Conservation (phyloP, 1,139 yeast genomes). For the Petasospora fabianii region DNA sequence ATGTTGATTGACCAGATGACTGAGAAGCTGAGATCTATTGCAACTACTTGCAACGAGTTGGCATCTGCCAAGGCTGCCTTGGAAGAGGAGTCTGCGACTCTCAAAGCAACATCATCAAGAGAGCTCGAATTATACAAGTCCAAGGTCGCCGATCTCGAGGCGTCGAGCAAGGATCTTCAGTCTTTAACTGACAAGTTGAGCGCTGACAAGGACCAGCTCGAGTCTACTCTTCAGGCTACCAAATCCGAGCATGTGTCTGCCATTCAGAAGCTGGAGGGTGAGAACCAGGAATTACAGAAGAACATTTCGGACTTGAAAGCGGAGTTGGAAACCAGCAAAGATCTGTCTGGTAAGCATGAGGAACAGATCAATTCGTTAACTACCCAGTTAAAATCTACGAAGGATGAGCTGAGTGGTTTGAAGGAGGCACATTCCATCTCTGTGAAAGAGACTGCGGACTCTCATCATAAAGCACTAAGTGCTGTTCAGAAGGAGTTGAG, state of each 20-base stretch:
- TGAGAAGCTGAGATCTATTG: slow-evolving; percentile 34
- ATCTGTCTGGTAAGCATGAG: slow-evolving; percentile 9
- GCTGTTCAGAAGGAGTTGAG: slow-evolving; percentile 4
- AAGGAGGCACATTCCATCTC: slow-evolving; percentile 7
- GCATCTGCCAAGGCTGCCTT: slow-evolving; percentile 25
- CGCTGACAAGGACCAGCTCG: slow-evolving; percentile 10
- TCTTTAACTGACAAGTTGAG: slow-evolving; percentile 8
- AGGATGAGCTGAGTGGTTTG: slow-evolving; percentile 5
- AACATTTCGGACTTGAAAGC: slow-evolving; percentile 5
- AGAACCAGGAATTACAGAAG: slow-evolving; percentile 7
- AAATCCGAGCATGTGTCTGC: slow-evolving; percentile 6
- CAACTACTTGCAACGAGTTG: slow-evolving; percentile 29
- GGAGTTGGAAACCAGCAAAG: slow-evolving; percentile 12
- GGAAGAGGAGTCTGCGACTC: slow-evolving; percentile 16
- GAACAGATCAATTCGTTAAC: slow-evolving; percentile 12
- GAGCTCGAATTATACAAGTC: slow-evolving; percentile 13
- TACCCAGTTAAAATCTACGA: slow-evolving; percentile 6
- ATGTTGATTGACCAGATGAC: slow-evolving; percentile 33
- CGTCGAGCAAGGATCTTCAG: slow-evolving; percentile 9
- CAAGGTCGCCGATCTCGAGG: slow-evolving; percentile 12
- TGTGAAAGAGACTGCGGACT: slow-evolving; percentile 3
- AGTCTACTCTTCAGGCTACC: slow-evolving; percentile 1
- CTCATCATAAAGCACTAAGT: slow-evolving; percentile 6
- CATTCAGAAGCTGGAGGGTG: slow-evolving; percentile 6
- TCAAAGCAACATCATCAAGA: slow-evolving; percentile 4